A percentile compares a stretch with the other conserved stretches of the same genome.
phyloP scores from a whole-genome alignment of 2,329 filamentous ascomycete genomes.

The Calonectria pseudoturangicola region DNA sequence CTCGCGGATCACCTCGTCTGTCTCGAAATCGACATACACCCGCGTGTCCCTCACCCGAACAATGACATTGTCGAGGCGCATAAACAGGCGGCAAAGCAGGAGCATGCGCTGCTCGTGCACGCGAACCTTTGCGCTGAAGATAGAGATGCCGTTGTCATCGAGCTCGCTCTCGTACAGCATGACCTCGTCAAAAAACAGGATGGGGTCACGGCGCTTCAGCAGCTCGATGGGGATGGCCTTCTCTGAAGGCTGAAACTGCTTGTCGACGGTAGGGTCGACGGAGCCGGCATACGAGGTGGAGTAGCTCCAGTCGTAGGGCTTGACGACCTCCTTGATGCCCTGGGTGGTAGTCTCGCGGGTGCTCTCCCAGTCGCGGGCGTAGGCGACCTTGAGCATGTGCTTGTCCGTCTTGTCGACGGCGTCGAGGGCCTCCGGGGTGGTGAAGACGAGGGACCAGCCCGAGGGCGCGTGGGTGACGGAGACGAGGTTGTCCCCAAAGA shows the following conservation, averaged over 20 bases:
- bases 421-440: conserved; percentile 90
- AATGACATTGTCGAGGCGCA: conserved; percentile 93
- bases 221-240: conserved; percentile 87
- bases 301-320: conserved; percentile 99
- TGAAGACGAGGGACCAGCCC: conserved; percentile 89
- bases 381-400: conserved; percentile 93
- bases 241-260: conserved; percentile 56
- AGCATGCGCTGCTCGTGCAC: conserved; percentile 94
- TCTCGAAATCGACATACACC: conserved; percentile 91
- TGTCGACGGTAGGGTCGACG: conserved; percentile 61
- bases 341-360: conserved; percentile 84
- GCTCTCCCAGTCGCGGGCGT: conserved; percentile 89
- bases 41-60: conserved; percentile 92
- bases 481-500: conserved; percentile 96
- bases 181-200: conserved; percentile 97
- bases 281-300: conserved; percentile 91
- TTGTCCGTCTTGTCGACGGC: conserved; percentile 94
- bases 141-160: conserved; percentile 95
- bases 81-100: conserved; percentile 89
- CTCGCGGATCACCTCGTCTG: conserved; percentile 87
- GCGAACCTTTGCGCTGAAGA: conserved; percentile 91
- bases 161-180: conserved; percentile 98
- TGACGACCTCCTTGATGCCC: conserved; percentile 94
- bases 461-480: conserved; percentile 82
- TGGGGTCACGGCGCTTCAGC: conserved; percentile 91